Conservation (phyloP, 805 yeast species). For the Zygoascus ofunaensis region DNA sequence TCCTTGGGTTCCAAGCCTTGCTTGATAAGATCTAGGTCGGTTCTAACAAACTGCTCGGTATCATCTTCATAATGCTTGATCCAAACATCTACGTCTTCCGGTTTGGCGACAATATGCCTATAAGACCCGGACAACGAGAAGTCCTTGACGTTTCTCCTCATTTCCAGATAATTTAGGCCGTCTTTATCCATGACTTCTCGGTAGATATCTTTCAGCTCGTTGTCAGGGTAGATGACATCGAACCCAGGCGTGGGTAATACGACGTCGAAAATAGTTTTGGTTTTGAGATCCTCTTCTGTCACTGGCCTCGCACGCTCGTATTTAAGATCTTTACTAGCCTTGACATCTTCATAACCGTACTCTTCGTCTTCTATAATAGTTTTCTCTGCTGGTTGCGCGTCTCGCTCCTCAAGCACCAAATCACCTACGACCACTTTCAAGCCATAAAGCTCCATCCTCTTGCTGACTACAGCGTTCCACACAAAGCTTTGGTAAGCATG, state of each 20-base stretch:
- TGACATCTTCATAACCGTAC: constrained; percentile 56
- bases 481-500: constrained; percentile 96
- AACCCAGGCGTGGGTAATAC: constrained; percentile 97
- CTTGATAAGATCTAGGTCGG: constrained; percentile 58
- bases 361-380: constrained; percentile 28
- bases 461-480: constrained; percentile 84
- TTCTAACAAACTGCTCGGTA: constrained; percentile 64
- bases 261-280: constrained; percentile 65
- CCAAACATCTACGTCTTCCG: constrained; percentile 52
- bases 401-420: constrained; percentile 41
- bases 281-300: constrained; percentile 62
- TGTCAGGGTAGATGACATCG: constrained; percentile 78
- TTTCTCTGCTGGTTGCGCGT: constrained; percentile 15
- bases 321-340: constrained; percentile 31
- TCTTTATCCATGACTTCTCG: constrained; percentile 65
- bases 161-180: constrained; percentile 71
- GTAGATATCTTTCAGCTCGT: constrained; percentile 53
- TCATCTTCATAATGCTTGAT: constrained; percentile 52
- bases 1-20: constrained; percentile 13
- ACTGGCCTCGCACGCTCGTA: constrained; percentile 64
- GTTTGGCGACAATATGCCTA: constrained; percentile 61
- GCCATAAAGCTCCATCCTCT: constrained; percentile 65
- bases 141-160: constrained; percentile 79
- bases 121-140: constrained; percentile 90
- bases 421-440: constrained; percentile 69